Percentiles rank a stretch among this genome's conserved stretches.
Conservation (phyloP, 371 early-diverging fungal species). For the Smittium mucronatum region DNA sequence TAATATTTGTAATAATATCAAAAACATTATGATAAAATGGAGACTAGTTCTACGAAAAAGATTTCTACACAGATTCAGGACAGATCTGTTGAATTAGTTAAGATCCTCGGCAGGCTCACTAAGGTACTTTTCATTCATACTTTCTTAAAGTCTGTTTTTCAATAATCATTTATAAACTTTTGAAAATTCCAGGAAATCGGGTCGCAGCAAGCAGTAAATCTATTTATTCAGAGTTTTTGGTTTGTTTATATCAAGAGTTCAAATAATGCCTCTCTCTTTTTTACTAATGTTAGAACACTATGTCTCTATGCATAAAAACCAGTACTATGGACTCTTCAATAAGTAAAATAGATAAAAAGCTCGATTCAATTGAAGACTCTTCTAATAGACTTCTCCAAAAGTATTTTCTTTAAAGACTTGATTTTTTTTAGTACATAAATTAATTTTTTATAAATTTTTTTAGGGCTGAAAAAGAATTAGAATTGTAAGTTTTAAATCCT, state of each 20-base stretch:
- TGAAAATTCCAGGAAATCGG: not conserved
- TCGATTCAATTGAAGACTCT: not conserved
- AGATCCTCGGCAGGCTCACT: not conserved
- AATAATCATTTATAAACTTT: not conserved
- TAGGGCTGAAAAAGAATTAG: not conserved
- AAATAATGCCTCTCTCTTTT: not conserved
- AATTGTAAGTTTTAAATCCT: not conserved
- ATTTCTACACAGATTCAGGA: constrained; percentile 2
- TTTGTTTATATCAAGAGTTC: too few species aligned
- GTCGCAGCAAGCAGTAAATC: not conserved
- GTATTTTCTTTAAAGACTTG: too few species aligned
- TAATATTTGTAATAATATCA: too few species aligned
- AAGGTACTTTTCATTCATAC: not conserved
- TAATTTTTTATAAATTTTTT: too few species aligned
- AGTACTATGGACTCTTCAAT: not conserved
- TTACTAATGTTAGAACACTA: not conserved
- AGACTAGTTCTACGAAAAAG: not conserved
- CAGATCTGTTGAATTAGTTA: not conserved
- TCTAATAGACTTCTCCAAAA: not conserved
- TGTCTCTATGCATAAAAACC: not conserved
- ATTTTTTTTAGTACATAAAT: too few species aligned
- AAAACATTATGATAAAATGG: too few species aligned
- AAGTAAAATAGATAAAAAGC: not conserved
- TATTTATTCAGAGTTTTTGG: too few species aligned
- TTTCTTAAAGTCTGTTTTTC: not conserved